phyloP scores from a whole-genome alignment of 192 early-diverging fungal species.

The Cladochytrium replicatum region DNA sequence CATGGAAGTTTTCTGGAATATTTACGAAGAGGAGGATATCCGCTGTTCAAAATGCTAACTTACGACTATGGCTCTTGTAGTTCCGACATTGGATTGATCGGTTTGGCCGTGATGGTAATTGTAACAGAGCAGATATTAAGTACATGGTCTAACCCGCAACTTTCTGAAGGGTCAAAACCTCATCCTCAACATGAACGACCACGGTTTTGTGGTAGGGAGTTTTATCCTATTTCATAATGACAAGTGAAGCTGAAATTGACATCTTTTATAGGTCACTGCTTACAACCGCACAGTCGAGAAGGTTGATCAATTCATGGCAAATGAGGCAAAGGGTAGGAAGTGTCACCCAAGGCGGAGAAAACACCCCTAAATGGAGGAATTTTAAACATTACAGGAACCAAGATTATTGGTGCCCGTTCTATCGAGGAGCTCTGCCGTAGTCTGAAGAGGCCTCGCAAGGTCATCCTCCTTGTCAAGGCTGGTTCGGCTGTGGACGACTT shows the following conservation, averaged over 20 bases:
- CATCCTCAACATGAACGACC: conserved; percentile 97
- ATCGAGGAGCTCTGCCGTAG: conserved; percentile 89
- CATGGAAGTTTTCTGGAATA: no score
- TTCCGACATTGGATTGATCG: conserved; percentile 98
- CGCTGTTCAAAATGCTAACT: no score
- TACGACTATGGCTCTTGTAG: no score
- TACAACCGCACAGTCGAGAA: conserved; percentile 94
- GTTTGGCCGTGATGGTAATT: conserved; percentile 96
- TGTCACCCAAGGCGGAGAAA: background rate
- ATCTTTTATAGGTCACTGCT: conserved; percentile 55
- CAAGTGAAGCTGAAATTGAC: background rate
- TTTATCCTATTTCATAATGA: background rate
- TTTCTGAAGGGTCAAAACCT: conserved; percentile 86
- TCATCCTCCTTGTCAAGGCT: conserved; percentile 98
- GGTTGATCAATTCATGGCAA: conserved; percentile 86
- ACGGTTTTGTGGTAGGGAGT: conserved; percentile 68
- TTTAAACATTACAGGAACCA: conserved; percentile 50
- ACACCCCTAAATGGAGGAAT: conserved; percentile 4
- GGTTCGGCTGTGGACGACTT: conserved; percentile 90
- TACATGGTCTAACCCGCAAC: background rate
- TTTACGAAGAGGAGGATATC: no score
- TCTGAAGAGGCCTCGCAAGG: conserved; percentile 92
- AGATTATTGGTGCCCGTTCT: conserved; percentile 87
- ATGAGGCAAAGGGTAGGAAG: conserved; percentile 88
- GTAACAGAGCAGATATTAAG: background rate